Conservation (phyloP, 2,329 filamentous ascomycete species). For the Neopestalotiopsis rosae region DNA sequence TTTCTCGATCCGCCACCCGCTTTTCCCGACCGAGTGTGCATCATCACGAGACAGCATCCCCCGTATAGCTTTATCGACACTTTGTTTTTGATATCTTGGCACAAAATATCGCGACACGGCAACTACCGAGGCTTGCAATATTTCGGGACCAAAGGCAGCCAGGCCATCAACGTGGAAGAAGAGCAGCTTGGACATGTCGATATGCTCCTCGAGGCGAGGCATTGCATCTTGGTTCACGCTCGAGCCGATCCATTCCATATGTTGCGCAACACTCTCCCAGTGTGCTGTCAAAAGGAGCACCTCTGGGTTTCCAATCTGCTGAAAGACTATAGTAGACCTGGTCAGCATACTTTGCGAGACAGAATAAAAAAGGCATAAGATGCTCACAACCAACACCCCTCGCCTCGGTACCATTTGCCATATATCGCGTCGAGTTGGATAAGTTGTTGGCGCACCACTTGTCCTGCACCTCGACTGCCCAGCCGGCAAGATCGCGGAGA, state of each 20-base stretch:
- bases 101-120: constrained; percentile 36
- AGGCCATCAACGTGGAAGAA: constrained; percentile 48
- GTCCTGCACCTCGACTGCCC: constrained; percentile 42
- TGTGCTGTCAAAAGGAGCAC: constrained; percentile 49
- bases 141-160: constrained; percentile 23
- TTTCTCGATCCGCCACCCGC: constrained; percentile 20
- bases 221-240: constrained; percentile 44
- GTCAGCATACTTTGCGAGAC: not conserved
- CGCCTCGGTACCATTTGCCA: constrained; percentile 42
- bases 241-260: constrained; percentile 49
- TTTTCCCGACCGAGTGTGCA: not conserved
- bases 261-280: constrained; percentile 48
- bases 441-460: constrained; percentile 44
- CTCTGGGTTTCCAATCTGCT: constrained; percentile 42
- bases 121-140: constrained; percentile 40
- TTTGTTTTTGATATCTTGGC: not conserved
- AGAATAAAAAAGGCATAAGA: not conserved
- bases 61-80: constrained; percentile 9
- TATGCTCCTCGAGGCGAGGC: constrained; percentile 37
- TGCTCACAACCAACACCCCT: constrained; percentile 33
- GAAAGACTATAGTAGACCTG: constrained; percentile 28
- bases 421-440: constrained; percentile 24
- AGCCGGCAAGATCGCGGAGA: constrained; percentile 38
- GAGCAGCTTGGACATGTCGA: constrained; percentile 40
- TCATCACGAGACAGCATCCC: not conserved